Evolutionary conservation across 768 basidiomycete species (phyloP), one percentile per base, ranked within the genome.

Genomic region (Tylopilus felleus): DNA sequence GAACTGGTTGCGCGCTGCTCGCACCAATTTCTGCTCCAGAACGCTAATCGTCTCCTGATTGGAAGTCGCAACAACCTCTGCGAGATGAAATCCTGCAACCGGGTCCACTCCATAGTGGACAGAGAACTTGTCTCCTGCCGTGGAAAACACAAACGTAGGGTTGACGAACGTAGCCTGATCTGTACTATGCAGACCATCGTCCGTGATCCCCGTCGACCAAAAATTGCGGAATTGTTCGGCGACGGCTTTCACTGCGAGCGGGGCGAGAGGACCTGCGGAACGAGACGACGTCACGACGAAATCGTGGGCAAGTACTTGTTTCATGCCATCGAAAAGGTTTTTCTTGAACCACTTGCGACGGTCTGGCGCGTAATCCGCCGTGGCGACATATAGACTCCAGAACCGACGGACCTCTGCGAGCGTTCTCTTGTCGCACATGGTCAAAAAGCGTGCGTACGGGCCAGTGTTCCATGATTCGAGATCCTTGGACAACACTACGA

Each of bases 81-180:
- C 71, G 14, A 69, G 61, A 56, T 71, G 69, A 42, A 72, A 70
- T 27, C 69, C 70, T 3, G 56, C 51, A 4, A 71, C 49, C 12
- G 69, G 65, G 47, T 70, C 71, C 8, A 51, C 56, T 17, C 62
- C 71, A 44, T 67, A 72, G 36, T 69, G 71, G 3, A 69, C 60
- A 19, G 63, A 44, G 8, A 66, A 69, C 44, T 53, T 43, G 0
- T 69, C 61, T 17, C 61, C 53, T 2, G 59, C 47, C 14, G 41
- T 13, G 21, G 69, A 71, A 27, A 66, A 70, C 1, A 55, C 60
- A 12, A 70, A 71, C 10, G 69, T 72, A 1, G 69, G 69, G 19
- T 72, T 70, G 41, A 67, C 54, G 41, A 48, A 35, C 17, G 59
- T 59, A 19, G 63, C 51, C 13, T 35, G 52, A 2, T 56, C 58